These are phyloP conservation scores for Carallia brachiata DNA, from an alignment of 345 rosid species.

Conservation along the genomic window DNA sequence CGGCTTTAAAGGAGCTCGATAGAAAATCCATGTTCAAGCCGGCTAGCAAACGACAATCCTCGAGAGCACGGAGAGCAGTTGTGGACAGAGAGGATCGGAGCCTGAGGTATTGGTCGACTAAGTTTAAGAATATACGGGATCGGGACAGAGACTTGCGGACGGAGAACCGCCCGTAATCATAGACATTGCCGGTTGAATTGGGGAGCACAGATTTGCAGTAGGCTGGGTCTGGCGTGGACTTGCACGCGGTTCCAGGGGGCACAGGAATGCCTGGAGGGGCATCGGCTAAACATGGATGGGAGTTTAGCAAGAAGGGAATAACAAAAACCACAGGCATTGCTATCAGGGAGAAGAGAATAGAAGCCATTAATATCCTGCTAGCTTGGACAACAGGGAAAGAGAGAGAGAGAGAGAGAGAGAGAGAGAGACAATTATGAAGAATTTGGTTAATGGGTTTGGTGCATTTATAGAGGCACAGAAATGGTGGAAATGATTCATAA, in stretches of 20 bases:
- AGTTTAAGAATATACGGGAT: constrained; percentile 46
- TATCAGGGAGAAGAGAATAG: constrained; percentile 13
- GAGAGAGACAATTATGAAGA: not conserved
- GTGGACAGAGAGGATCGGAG: constrained; percentile 36
- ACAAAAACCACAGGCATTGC: constrained; percentile 13
- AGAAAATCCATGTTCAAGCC: constrained; percentile 57
- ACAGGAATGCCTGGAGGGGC: constrained; percentile 21
- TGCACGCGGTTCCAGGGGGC: constrained; percentile 43
- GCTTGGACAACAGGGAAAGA: not conserved
- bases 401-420: too few relatives aligned
- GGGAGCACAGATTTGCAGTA: constrained; percentile 65
- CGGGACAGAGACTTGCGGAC: constrained; percentile 58
- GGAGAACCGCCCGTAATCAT: constrained; percentile 50
- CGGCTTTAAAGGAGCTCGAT: constrained; percentile 38
- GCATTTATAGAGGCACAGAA: constrained; percentile 16
- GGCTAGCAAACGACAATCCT: constrained; percentile 66
- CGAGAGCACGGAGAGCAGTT: constrained; percentile 57
- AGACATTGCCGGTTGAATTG: constrained; percentile 43
- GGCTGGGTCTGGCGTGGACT: constrained; percentile 59
- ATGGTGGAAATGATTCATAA: too few relatives aligned
- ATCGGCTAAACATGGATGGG: constrained; percentile 17
- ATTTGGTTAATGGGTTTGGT: constrained; percentile 9
- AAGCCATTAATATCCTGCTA: constrained; percentile 17
- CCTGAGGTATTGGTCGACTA: constrained; percentile 50
- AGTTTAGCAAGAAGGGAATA: constrained; percentile 24